phyloP scores from a whole-genome alignment of 768 basidiomycete genomes.

The Kwoniella shandongensis region DNA sequence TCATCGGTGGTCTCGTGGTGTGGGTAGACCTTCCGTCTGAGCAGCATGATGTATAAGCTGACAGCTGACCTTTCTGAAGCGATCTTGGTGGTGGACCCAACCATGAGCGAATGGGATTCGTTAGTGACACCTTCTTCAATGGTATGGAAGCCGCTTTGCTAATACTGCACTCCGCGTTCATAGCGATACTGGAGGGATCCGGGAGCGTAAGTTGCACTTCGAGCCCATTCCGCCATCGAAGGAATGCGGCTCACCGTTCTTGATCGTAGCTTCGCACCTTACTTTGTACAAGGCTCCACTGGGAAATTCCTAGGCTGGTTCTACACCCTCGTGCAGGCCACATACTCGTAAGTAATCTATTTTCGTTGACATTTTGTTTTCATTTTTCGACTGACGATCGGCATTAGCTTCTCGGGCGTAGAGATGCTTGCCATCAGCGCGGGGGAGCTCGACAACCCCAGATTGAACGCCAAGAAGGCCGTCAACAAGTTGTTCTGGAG shows the following conservation, averaged over 20 bases:
- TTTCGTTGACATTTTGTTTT: background rate
- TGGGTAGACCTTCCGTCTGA: background rate
- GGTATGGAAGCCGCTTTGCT: background rate
- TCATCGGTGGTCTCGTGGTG: background rate
- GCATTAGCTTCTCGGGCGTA: conserved; percentile 35
- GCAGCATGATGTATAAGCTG: background rate
- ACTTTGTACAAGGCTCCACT: too few species aligned
- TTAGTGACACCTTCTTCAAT: background rate
- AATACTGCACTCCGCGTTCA: too few species aligned
- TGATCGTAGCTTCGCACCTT: too few species aligned
- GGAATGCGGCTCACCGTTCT: too few species aligned
- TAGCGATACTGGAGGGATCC: background rate
- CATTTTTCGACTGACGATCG: background rate
- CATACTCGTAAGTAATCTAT: background rate
- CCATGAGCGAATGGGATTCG: background rate
- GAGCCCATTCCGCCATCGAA: too few species aligned
- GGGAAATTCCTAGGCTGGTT: too few species aligned
- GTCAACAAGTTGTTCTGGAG: conserved; percentile 56
- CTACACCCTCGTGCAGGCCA: too few species aligned
- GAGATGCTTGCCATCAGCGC: conserved; percentile 35
- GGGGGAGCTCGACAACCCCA: conserved; percentile 39
- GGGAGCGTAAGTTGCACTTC: too few species aligned
- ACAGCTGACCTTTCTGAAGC: background rate
- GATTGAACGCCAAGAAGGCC: conserved; percentile 40
- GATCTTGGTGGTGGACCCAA: background rate